Base-by-base conservation (phyloP, 768 basidiomycete genomes). In the Aureoboletus auriporus region DNA sequence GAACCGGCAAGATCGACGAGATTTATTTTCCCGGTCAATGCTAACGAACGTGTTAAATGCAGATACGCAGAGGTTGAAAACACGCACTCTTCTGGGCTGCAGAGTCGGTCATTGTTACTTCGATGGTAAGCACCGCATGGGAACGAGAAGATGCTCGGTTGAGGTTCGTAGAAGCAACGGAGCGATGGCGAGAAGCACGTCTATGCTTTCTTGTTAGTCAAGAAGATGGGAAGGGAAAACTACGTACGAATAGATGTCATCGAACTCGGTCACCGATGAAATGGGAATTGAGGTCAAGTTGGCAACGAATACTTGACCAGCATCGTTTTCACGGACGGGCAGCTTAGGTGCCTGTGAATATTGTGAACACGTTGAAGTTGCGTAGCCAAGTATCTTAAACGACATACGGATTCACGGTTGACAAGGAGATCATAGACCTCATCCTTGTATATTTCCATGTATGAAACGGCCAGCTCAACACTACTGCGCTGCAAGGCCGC, bases 381-480 rank as follows among this genome's bases (percentile, higher is more conserved):
- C 7, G 4, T 14, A 17, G 14, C 23, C 34, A 37, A 38, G 20
- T 33, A 26, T 26, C 12, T 13, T 11, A 33, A 31, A 27, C 14
- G 27, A 72, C 80, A 17, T 58, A 85, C 86, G 46, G 75, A 80
- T 49, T 86, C 86, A 44, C 86, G 73, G 44, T 77, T 72, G 1
- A 88, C 88, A 4, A 94, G 75, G 23, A 95, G 76, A 62, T 93
- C 92, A 58, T 89, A 93, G 4, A 88, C 86, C 53, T 94, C 92
- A 60, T 94, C 91, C 60, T 89, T 89, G 69, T 93, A 90, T 45
- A 94, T 90, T 64, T 94, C 91, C 80, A 90, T 87, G 53, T 93
- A 93, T 1, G 86, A 86, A 12, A 87, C 71, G 6, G 73, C 59
- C 20, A 84, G 67, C 1, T 74, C 71, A 5, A 82, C 73, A 33